These are phyloP conservation scores for Oldenlandia corymbosa DNA, from an alignment of 257 asterid genomes.

Conservation along the genomic window DNA sequence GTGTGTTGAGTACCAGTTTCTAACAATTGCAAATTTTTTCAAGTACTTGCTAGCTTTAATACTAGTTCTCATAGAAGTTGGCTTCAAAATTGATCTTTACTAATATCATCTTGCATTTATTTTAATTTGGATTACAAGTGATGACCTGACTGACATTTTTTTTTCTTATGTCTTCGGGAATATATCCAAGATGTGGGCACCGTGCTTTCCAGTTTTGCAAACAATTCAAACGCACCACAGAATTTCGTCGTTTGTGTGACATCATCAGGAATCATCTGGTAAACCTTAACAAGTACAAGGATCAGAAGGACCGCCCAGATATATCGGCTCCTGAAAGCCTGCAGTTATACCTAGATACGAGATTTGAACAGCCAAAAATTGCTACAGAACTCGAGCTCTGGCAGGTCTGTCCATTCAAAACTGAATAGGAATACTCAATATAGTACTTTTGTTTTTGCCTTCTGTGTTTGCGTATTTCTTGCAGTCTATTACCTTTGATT, in stretches of 20 bases:
- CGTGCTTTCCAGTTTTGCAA: constrained; percentile 43
- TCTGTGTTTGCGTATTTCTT: neutral
- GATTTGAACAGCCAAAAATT: constrained; percentile 39
- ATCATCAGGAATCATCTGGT: constrained; percentile 40
- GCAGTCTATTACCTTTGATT: constrained; percentile 1
- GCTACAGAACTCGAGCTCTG: constrained; percentile 39
- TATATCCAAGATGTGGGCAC: constrained; percentile 35
- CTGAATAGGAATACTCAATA: neutral
- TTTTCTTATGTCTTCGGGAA: too few relatives aligned
- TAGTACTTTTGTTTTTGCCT: neutral
- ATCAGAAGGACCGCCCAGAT: constrained; percentile 44
- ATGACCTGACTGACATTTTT: too few relatives aligned
- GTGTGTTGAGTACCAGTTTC: neutral
- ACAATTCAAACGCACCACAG: constrained; percentile 36
- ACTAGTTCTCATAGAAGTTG: neutral
- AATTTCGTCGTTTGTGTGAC: constrained; percentile 37
- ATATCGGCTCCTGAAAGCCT: constrained; percentile 37
- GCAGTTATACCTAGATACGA: constrained; percentile 39
- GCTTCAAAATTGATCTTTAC: neutral
- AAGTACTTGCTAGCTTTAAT: neutral
- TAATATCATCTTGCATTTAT: neutral
- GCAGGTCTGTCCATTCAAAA: constrained; percentile 25
- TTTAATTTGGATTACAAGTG: neutral
- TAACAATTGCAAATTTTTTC: neutral
- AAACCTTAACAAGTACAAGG: constrained; percentile 40